Conservation (phyloP, 305 asterid genomes). For the Fraxinus angustifolia region DNA sequence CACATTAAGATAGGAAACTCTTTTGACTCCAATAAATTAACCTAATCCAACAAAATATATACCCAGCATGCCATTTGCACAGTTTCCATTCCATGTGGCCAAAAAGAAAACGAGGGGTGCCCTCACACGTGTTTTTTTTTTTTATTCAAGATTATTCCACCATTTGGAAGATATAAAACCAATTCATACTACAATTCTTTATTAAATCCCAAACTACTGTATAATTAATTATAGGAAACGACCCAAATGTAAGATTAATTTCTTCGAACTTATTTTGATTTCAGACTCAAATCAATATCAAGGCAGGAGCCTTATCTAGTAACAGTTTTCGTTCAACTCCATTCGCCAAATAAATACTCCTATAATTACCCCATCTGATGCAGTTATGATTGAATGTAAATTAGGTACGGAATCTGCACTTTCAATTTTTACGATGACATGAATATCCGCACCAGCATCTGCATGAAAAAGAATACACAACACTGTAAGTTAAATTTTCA, state of each 20-base stretch:
- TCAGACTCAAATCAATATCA: background rate
- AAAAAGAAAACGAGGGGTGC: background rate
- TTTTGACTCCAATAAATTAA: background rate
- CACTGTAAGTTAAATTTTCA: background rate
- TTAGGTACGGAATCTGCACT: constrained; percentile 97
- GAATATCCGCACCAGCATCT: constrained; percentile 88
- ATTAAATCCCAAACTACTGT: background rate
- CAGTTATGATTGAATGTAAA: constrained; percentile 79
- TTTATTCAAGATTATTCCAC: background rate
- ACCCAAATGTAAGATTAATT: background rate
- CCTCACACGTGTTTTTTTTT: background rate
- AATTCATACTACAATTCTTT: background rate
- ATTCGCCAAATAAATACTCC: background rate
- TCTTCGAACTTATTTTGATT: background rate
- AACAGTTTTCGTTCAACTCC: constrained; percentile 3
- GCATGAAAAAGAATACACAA: constrained; percentile 22
- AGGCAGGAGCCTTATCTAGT: background rate
- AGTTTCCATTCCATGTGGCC: background rate
- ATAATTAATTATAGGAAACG: background rate
- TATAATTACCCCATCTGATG: constrained; percentile 88
- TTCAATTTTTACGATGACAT: constrained; percentile 91
- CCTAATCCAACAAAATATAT: background rate
- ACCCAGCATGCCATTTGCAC: background rate
- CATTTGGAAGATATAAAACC: background rate
- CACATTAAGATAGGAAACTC: background rate